Conservation (phyloP, 2,329 filamentous ascomycete species). For the Fusarium staphyleae region DNA sequence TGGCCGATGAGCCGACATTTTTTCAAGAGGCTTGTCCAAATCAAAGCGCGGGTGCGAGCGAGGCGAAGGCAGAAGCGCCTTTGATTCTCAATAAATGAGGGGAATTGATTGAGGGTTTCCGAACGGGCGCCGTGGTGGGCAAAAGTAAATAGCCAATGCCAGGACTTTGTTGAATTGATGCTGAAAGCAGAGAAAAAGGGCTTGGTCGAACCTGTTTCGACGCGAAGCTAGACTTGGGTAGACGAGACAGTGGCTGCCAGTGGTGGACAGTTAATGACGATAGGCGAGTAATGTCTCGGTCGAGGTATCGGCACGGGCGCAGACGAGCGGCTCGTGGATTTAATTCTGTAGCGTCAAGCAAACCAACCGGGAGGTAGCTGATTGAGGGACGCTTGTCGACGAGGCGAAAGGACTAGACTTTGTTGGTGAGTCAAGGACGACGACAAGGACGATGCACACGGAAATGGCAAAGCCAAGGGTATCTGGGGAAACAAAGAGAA, state of each 20-base stretch:
- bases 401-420: constrained; percentile 31
- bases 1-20: constrained; percentile 90
- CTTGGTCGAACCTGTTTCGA: constrained; percentile 10
- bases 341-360: constrained; percentile 28
- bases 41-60: constrained; percentile 41
- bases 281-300: constrained; percentile 38
- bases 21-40: constrained; percentile 39
- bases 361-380: constrained; percentile 13
- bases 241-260: constrained; percentile 26
- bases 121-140: constrained; percentile 49
- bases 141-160: constrained; percentile 35
- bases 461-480: constrained; percentile 41
- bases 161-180: constrained; percentile 29
- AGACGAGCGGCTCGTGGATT: constrained; percentile 33
- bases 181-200: constrained; percentile 19
- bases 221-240: constrained; percentile 30
- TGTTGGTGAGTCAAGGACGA: constrained; percentile 37
- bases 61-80: constrained; percentile 33
- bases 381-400: constrained; percentile 15
- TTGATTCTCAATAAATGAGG: constrained; percentile 39
- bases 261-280: constrained; percentile 31
- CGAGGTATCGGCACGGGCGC: constrained; percentile 38
- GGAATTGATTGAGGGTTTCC: constrained; percentile 39
- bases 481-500: constrained; percentile 46
- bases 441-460: constrained; percentile 32